Percentiles rank a stretch among this genome's conserved stretches.
Conservation (phyloP, 257 asterid genomes). For the Coffea eugenioides region DNA sequence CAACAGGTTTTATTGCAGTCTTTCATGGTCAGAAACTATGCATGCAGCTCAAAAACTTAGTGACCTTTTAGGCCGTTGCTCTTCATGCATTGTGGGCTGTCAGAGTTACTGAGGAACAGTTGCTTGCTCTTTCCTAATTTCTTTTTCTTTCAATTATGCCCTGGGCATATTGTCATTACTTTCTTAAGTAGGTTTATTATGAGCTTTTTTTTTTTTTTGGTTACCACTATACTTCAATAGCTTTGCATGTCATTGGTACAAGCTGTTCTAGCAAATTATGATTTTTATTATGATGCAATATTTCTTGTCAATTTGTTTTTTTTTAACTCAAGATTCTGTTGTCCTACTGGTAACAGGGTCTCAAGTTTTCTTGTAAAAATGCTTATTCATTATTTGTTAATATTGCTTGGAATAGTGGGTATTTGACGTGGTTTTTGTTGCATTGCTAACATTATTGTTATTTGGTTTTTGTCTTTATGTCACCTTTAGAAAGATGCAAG, state of each 20-base stretch:
- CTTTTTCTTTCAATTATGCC: neutral
- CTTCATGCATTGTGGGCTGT: neutral
- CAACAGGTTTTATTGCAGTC: neutral
- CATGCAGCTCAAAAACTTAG: neutral
- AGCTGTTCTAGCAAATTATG: neutral
- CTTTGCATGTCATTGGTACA: neutral
- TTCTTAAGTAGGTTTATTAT: neutral
- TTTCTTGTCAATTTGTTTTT: too few species aligned
- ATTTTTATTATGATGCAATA: neutral
- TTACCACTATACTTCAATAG: neutral
- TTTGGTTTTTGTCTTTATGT: neutral
- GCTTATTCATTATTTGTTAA: neutral
- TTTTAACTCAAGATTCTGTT: neutral
- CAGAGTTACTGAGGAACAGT: neutral
- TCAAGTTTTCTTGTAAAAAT: neutral
- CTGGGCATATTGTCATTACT: neutral
- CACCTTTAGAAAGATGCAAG: neutral
- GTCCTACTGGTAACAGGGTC: neutral
- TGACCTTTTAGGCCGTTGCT: neutral
- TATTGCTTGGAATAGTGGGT: constrained; percentile 4
- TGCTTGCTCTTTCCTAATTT: neutral
- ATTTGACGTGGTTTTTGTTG: neutral
- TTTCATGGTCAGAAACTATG: neutral
- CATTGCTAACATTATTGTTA: neutral
- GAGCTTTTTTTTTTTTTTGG: too few species aligned